Base-by-base conservation (phyloP, 2,329 filamentous ascomycete genomes). In the Alternaria sp. region DNA sequence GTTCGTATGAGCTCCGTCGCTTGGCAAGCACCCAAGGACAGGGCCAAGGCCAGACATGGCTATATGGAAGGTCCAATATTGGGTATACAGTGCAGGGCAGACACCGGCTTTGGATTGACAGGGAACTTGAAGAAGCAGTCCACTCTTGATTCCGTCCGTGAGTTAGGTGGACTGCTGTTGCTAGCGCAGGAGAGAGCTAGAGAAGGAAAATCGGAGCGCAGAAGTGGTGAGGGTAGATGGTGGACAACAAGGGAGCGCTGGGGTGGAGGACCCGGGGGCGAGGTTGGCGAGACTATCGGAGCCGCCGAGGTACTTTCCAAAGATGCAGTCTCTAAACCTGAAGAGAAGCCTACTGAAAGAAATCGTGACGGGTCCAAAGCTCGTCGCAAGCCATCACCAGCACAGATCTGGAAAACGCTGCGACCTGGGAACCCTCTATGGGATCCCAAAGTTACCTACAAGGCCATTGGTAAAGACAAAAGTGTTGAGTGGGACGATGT, bases 161-260 rank as follows among this genome's bases (percentile, higher is more conserved):
- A 89, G 66, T 73, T 87, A 4, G 85, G 84, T 5, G 83, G 80
- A 2, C 76, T 88, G 72, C 75, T 89, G 13, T 77, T 86, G 21
- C 70, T 87, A 2, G 86, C 86, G 1, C 85, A 88, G 70, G 85
- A 88, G 71, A 80, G 86, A 36, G 80, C 80, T n/a, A 79, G 86
- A 51, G 81, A 88, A 66, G 85, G 84, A 0, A 78, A 75, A 52
- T 68, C 68, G 2, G 84, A 86, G 64, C 70, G 74, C 48, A 80
- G 75, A 51, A 80, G 83, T 3, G 84, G 85, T 1, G 81, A 85
- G 63, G 84, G 83, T 3, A 81, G 85, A 67, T 89, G 86, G 86
- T 89, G 85, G 84, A 84, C 85, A 3, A 81, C 76, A 3, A 79
- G 75, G 51, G 80, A 82, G 26, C 80, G 86, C 52, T 88, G 85